A percentile compares a stretch with the other conserved stretches of the same genome.
Conservation (phyloP, 148 eudicot genomes). For the Fagopyrum homotropicum region DNA sequence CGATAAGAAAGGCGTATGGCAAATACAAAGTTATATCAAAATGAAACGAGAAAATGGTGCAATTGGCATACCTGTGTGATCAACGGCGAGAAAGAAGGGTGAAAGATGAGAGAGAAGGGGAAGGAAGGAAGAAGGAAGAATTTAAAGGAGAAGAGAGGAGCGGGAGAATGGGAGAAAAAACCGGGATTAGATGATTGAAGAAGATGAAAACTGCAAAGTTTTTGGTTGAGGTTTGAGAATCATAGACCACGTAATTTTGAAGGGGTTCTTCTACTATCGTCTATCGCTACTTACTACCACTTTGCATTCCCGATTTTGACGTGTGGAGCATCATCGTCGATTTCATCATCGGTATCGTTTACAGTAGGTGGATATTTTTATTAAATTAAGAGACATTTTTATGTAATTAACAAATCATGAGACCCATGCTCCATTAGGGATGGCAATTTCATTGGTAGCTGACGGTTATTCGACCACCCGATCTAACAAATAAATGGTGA, state of each 20-base stretch:
- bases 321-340: neutral
- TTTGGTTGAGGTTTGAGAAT: neutral
- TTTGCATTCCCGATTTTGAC: neutral
- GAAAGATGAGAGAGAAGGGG: neutral
- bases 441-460: too few species aligned
- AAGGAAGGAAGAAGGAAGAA: neutral
- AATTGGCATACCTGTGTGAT: neutral
- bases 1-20: neutral
- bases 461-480: too few species aligned
- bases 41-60: neutral
- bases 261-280: neutral
- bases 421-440: neutral
- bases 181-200: neutral
- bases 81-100: neutral
- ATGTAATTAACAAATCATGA: neutral
- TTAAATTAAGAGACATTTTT: neutral
- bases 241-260: neutral
- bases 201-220: neutral
- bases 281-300: neutral
- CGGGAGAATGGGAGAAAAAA: conserved; percentile 3
- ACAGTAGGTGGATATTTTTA: too few species aligned
- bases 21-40: neutral
- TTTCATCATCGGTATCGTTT: neutral
- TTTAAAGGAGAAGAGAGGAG: neutral
- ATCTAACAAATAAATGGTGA: too few species aligned